These are phyloP conservation scores for Parsonsia alboflavescens DNA, from an alignment of 257 asterid genomes.

Conservation along the genomic window DNA sequence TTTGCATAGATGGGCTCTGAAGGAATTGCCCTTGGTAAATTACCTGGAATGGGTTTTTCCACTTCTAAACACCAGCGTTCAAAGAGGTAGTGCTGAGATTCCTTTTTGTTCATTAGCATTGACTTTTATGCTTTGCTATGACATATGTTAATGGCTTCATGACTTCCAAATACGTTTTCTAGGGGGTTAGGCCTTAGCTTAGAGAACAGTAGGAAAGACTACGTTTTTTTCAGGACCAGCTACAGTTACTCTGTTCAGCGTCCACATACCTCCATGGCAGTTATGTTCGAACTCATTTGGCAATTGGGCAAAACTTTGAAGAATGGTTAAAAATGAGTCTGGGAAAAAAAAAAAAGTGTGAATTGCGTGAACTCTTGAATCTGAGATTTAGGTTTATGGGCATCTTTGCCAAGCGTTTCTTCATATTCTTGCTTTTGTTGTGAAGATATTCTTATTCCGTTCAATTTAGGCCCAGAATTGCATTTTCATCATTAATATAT, in stretches of 20 bases:
- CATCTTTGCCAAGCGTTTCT: conserved; percentile 9
- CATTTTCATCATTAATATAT: neutral
- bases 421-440: conserved; percentile 1
- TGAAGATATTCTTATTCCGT: neutral
- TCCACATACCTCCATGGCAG: neutral
- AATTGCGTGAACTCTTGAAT: conserved; percentile 28
- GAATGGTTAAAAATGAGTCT: conserved; percentile 16
- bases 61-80: conserved; percentile 57
- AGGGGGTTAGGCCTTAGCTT: conserved; percentile 8
- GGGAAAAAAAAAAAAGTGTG: conserved; percentile 4
- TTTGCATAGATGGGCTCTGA: conserved; percentile 68
- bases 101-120: conserved; percentile 8
- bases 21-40: conserved; percentile 46
- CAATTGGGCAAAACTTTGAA: conserved; percentile 14
- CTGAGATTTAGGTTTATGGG: conserved; percentile 14
- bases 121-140: conserved; percentile 8
- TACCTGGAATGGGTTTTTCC: conserved; percentile 29
- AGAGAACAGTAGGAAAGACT: neutral
- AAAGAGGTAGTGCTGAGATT: conserved; percentile 48
- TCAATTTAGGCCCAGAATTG: neutral
- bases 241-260: neutral
- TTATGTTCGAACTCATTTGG: conserved; percentile 6
- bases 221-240: conserved; percentile 4
- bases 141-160: conserved; percentile 4
- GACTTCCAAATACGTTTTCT: conserved; percentile 11